Evolutionary conservation across 2,329 filamentous ascomycete genomes (phyloP), one percentile per base, ranked within the genome.

Genomic region (Metarhizium anisopliae): DNA sequence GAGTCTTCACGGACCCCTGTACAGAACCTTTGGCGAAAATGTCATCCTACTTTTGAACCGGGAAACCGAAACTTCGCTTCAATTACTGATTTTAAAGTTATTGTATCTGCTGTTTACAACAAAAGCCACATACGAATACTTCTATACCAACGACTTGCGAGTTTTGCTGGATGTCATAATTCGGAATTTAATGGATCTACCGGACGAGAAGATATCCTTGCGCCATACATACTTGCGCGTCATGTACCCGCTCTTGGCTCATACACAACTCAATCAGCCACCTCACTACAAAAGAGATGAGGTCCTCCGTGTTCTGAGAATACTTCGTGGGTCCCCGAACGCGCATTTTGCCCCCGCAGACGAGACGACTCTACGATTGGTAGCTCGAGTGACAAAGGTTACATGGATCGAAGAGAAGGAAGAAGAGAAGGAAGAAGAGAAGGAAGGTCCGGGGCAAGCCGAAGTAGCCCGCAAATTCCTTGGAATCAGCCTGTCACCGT

Each of bases 11-110:
- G 93, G 93, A 3, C 82, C 84, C 51, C 78, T 78, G 1, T 97
- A 91, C 69, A 92, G 93, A 67, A 96, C 93, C 0, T 99, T 99
- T 75, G 94, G 94, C 53, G 93, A 96, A 74, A 99, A 97, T 63
- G 88, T 99, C 58, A 99, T 99, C 60, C 77, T 99, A 5, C 81
- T 99, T 2, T 79, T 99, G 43, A 99, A 99, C 68, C 86, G 94
- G 64, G 94, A 97, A 76, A 90, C 88, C 10, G 92, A 97, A 70
- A 95, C 94, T 0, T 93, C 91, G 2, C 81, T 96, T 42, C 95
- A 99, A 71, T 80, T 99, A 30, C 81, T 99, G n/a, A 97, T 97
- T 58, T 79, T 99, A 47, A 99, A 99, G 72, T 82, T 96, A 4
- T 78, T 99, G 32, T 99, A 97, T 71, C 83, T 99, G 40, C 80